Percentiles rank a stretch among this genome's conserved stretches.
Evolutionary conservation across 148 eudicot genomes (phyloP).

Genomic region (Rhododendron henanense): DNA sequence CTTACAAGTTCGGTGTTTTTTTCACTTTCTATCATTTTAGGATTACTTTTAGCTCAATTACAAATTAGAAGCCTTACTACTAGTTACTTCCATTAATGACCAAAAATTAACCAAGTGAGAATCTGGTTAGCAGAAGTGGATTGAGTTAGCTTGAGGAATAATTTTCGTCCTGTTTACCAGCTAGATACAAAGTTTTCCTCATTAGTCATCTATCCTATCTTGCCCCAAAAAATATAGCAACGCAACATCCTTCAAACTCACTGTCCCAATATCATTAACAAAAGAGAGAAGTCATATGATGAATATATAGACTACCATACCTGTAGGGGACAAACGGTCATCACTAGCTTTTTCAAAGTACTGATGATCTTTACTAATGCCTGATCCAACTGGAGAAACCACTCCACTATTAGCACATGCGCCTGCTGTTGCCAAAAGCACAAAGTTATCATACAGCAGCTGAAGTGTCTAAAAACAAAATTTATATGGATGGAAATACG

Average conservation of each 20-base stretch:
- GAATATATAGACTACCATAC: slow-evolving; percentile 5
- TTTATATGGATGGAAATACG: background rate
- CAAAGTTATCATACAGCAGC: slow-evolving; percentile 1
- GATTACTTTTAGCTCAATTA: background rate
- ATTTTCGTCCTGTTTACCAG: background rate
- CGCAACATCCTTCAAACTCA: background rate
- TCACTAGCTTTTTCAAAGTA: slow-evolving; percentile 9
- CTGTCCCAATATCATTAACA: background rate
- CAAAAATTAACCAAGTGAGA: background rate
- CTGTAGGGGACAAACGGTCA: slow-evolving; percentile 11
- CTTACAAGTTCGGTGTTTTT: background rate
- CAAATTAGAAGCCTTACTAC: background rate
- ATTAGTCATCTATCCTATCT: background rate
- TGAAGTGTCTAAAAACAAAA: background rate
- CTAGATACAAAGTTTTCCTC: background rate
- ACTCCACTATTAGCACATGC: background rate
- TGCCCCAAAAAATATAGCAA: background rate
- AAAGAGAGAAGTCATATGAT: background rate
- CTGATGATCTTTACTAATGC: slow-evolving; percentile 4
- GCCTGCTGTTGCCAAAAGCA: slow-evolving; percentile 12
- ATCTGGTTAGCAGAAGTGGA: background rate
- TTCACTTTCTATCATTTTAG: background rate
- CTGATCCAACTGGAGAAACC: slow-evolving; percentile 9
- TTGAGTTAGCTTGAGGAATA: background rate
- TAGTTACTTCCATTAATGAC: background rate